Evolutionary conservation across 805 yeast species (phyloP).

Genomic region (Nakazawaea populi): DNA sequence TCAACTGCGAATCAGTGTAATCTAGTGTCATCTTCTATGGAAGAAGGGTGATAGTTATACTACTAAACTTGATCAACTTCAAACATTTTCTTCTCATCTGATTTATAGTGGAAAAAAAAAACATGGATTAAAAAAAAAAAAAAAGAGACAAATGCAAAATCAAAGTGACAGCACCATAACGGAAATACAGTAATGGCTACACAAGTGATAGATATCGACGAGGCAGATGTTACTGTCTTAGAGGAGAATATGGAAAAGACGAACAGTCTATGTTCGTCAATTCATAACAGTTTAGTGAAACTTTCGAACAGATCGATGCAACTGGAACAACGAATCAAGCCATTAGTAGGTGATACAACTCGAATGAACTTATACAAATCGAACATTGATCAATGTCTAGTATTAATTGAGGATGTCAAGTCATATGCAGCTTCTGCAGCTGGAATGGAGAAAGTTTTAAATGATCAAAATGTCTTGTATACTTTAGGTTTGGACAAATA

Average conservation of each 20-base stretch:
- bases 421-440: constrained; percentile 40
- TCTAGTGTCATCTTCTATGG: background rate
- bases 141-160: background rate
- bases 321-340: constrained; percentile 62
- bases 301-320: constrained; percentile 47
- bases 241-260: constrained; percentile 66
- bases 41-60: too few relatives aligned
- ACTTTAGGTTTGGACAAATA: constrained; percentile 30
- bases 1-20: background rate
- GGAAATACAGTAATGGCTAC: background rate
- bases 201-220: constrained; percentile 51
- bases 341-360: constrained; percentile 61
- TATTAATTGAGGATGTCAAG: constrained; percentile 40
- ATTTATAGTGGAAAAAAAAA: too few relatives aligned
- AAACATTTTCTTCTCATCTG: too few relatives aligned
- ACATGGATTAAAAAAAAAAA: background rate
- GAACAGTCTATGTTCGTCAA: constrained; percentile 45
- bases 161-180: background rate
- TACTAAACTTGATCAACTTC: too few relatives aligned
- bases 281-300: constrained; percentile 47
- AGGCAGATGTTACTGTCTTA: constrained; percentile 77
- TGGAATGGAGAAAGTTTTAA: constrained; percentile 29
- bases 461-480: constrained; percentile 15
- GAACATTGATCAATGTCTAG: constrained; percentile 51
- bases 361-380: constrained; percentile 46